Percentiles rank a stretch among this genome's conserved stretches.
Conservation (phyloP, 2,329 filamentous ascomycete species). For the Botrytis fragariae region DNA sequence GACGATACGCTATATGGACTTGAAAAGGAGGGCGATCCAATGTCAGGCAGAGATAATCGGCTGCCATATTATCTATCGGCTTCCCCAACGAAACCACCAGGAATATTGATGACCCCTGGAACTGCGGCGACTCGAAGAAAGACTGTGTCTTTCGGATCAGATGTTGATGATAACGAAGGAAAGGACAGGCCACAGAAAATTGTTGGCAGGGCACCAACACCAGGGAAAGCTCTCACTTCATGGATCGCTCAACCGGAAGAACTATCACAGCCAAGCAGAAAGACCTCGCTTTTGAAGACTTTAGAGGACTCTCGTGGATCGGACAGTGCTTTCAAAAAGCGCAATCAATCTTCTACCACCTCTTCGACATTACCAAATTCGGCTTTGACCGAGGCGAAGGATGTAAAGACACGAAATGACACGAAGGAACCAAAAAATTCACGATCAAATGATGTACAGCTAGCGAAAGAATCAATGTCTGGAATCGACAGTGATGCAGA, state of each 20-base stretch:
- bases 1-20: constrained; percentile 39
- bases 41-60: constrained; percentile 23
- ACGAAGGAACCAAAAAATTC: constrained; percentile 11
- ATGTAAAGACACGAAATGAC: neutral
- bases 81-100: constrained; percentile 39
- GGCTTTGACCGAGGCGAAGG: neutral
- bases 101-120: constrained; percentile 63
- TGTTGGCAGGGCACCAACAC: constrained; percentile 32
- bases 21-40: constrained; percentile 32
- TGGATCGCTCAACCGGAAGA: constrained; percentile 27
- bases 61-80: constrained; percentile 35
- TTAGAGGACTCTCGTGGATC: constrained; percentile 44
- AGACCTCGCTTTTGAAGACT: constrained; percentile 47
- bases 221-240: constrained; percentile 38
- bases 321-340: constrained; percentile 31
- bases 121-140: constrained; percentile 60
- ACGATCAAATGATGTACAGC: constrained; percentile 24
- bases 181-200: constrained; percentile 22
- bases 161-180: constrained; percentile 44
- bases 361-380: constrained; percentile 15
- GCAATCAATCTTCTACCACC: constrained; percentile 2
- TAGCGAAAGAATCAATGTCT: constrained; percentile 23
- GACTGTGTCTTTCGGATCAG: constrained; percentile 62
- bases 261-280: constrained; percentile 35
- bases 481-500: constrained; percentile 52